Base-by-base conservation (phyloP, 2,329 filamentous ascomycete genomes). In the Colletotrichum destructivum region DNA sequence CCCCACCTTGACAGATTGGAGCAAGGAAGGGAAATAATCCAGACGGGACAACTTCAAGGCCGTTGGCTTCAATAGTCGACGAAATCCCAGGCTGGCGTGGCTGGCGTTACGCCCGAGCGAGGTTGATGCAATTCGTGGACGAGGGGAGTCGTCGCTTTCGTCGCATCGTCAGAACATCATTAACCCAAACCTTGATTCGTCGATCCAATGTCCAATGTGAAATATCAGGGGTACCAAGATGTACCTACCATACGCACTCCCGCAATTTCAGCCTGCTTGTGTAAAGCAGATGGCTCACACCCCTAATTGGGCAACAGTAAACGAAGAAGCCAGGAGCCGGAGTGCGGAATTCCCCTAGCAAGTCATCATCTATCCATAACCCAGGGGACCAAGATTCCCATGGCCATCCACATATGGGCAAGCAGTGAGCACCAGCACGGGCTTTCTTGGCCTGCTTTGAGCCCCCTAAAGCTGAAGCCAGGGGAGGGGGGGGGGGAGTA, bases 91-190 rank as follows among this genome's bases (percentile, higher is more conserved):
- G 26, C 7, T 42, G 21, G 63, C 21, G 59, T 68, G 57, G 69
- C 59, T 68, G 59, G 69, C 64, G 64, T 69, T 62, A 71, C 64
- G 64, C 69, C 64, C 52, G 46, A 59, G n/a, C 49, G 11, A 55
- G 7, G 16, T 40, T 59, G 64, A 69, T 63, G 52, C 65, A 59
- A 49, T 49, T 71, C 65, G 23, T 54, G 59, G 38, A 35, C 47
- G 23, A 13, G 18, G 44, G 7, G 26, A n/a, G 26, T 51, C 40
- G 46, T 11, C 15, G 21, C 26, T 52, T 52, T 46, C n/a, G 18
- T 47, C 44, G 4, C 31, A 35, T 47, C 44, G 57, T 56, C 54
- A 31, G 61, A 54, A 42, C 21, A 51, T 47, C 21, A 49, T 9
- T 9, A 35, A 35, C 31, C 8, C 8, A 31, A 23, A 23, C 64